phyloP scores from a whole-genome alignment of 139 green algal genomes.

The Penium margaritaceum region DNA sequence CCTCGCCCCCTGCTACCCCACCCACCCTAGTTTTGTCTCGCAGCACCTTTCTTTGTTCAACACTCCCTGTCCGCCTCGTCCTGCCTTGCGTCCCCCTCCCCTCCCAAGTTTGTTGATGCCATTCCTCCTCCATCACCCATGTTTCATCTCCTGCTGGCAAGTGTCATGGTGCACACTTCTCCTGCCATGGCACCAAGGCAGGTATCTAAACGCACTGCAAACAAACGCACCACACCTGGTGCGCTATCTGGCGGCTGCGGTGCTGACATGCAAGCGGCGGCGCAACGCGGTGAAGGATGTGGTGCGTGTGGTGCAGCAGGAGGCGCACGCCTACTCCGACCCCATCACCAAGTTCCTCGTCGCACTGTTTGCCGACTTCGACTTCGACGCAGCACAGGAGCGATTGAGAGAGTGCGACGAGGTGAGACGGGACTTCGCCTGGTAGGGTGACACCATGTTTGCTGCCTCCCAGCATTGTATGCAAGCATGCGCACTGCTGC shows the following conservation, averaged over 20 bases:
- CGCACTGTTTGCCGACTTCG: conserved; percentile 83
- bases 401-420: conserved; percentile 80
- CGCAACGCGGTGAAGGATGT: conserved; percentile 82
- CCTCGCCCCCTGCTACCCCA: too few species aligned
- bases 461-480: too few species aligned
- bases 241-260: conserved; percentile 80
- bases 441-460: too few species aligned
- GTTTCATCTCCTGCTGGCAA: too few species aligned
- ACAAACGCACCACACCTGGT: conserved; percentile 84
- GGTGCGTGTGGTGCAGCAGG: conserved; percentile 60
- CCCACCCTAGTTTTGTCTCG: too few species aligned
- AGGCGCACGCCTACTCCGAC: conserved; percentile 58
- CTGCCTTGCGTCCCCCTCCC: too few species aligned
- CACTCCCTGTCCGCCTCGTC: too few species aligned
- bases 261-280: conserved; percentile 84
- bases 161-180: too few species aligned
- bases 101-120: too few species aligned
- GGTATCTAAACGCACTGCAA: conserved; percentile 74
- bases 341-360: conserved; percentile 86
- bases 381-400: conserved; percentile 92
- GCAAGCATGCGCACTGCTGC: too few species aligned
- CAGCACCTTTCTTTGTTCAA: too few species aligned
- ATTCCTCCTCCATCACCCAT: too few species aligned
- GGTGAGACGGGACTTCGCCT: conserved; percentile 55
- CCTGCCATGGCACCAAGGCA: conserved; percentile 15